These are phyloP conservation scores for Neopestalotiopsis clavispora DNA, from an alignment of 2,329 filamentous ascomycete genomes.

Conservation along the genomic window DNA sequence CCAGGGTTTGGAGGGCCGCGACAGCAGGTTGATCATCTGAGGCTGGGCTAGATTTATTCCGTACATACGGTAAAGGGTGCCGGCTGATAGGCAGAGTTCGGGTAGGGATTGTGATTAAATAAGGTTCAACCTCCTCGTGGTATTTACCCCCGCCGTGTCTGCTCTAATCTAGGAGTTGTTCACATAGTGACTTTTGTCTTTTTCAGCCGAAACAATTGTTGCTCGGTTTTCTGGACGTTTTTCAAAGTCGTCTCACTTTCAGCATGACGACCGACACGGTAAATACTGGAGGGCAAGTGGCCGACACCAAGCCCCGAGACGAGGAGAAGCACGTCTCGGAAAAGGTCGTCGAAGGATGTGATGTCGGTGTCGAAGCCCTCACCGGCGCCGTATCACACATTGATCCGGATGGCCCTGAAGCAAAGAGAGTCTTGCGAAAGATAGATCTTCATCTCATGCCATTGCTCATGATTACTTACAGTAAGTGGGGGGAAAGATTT, in stretches of 20 bases:
- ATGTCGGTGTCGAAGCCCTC: slow-evolving; percentile 1
- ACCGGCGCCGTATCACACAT: neutral
- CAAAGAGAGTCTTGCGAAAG: slow-evolving; percentile 6
- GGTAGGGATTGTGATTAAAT: neutral
- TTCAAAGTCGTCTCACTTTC: neutral
- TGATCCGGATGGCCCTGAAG: neutral
- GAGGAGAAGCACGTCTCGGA: neutral
- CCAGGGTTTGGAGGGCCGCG: neutral
- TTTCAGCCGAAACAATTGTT: neutral
- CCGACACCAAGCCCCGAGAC: neutral
- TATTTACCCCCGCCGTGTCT: neutral
- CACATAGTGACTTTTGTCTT: neutral
- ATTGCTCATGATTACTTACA: slow-evolving; percentile 5
- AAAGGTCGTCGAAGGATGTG: neutral
- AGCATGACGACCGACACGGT: neutral
- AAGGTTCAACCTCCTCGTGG: neutral
- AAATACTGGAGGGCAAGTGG: neutral
- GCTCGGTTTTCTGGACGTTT: neutral
- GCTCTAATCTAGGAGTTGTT: neutral
- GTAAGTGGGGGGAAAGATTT: neutral
- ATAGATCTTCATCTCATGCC: slow-evolving; percentile 11
- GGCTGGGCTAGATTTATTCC: neutral
- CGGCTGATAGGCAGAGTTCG: no score
- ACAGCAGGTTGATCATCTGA: neutral
- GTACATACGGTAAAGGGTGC: neutral